These are phyloP conservation scores for Aspergillus leporis DNA, from an alignment of 495 filamentous ascomycete species.

Conservation along the genomic window DNA sequence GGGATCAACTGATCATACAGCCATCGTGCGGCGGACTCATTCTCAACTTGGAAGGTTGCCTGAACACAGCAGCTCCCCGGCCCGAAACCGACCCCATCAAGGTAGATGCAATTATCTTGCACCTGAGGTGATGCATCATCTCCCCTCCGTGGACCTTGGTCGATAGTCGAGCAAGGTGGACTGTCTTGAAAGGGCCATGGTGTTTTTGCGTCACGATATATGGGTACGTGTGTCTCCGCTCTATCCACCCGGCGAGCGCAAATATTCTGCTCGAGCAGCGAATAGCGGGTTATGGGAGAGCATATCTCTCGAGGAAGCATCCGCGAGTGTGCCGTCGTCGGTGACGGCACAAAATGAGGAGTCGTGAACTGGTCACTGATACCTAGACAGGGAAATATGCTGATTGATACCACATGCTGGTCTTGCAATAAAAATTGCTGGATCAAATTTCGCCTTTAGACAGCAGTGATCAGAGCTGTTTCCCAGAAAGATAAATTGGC, in stretches of 20 bases:
- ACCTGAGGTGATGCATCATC: no score
- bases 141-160: not conserved
- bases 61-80: slow-evolving; percentile 93
- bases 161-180: not conserved
- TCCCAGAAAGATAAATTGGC: not conserved
- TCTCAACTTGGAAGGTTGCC: slow-evolving; percentile 91
- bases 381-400: no score
- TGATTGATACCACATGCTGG: no score
- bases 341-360: no score
- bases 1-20: slow-evolving; percentile 92
- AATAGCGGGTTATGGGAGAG: not conserved
- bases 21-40: slow-evolving; percentile 78
- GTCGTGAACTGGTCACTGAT: no score
- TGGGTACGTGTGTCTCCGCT: not conserved
- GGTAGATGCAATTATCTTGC: slow-evolving; percentile 72
- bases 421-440: no score
- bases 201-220: not conserved
- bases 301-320: no score
- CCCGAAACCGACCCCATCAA: slow-evolving; percentile 92
- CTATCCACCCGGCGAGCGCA: not conserved
- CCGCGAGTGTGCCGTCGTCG: no score
- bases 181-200: not conserved
- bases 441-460: no score
- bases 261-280: not conserved
- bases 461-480: no score